Conservation (phyloP, 306 rosid genomes). For the Delonix regia region DNA sequence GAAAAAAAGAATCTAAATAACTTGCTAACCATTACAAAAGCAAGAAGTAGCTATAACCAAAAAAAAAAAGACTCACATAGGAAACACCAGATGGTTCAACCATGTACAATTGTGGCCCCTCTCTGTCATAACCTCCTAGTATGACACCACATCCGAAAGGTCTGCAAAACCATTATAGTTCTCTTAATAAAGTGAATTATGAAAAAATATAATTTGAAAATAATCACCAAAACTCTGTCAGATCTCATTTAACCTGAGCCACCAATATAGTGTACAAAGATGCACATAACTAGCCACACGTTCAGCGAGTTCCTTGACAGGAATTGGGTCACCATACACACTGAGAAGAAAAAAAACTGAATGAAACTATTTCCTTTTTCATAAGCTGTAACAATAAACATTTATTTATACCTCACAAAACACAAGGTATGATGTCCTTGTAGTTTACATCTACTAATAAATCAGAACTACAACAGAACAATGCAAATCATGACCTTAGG, state of each 20-base stretch:
- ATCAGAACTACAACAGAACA: background rate
- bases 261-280: conserved; percentile 96
- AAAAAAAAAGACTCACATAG: conserved; percentile 62
- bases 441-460: conserved; percentile 14
- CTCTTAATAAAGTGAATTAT: conserved; percentile 18
- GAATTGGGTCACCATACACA: conserved; percentile 83
- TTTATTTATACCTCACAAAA: conserved; percentile 6
- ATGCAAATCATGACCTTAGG: background rate
- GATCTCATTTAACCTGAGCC: conserved; percentile 77
- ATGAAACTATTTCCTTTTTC: conserved; percentile 28
- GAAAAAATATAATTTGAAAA: conserved; percentile 32
- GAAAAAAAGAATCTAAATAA: background rate
- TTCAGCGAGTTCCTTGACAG: conserved; percentile 95
- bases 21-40: conserved; percentile 15
- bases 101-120: conserved; percentile 96
- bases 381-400: conserved; percentile 27
- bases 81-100: conserved; percentile 97
- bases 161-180: conserved; percentile 54
- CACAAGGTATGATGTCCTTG: background rate
- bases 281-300: conserved; percentile 99
- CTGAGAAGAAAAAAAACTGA: conserved; percentile 48
- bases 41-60: conserved; percentile 16
- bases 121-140: conserved; percentile 97
- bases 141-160: conserved; percentile 99
- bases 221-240: background rate